These are phyloP conservation scores for Suillus placidus DNA, from an alignment of 768 basidiomycete species.

Conservation along the genomic window DNA sequence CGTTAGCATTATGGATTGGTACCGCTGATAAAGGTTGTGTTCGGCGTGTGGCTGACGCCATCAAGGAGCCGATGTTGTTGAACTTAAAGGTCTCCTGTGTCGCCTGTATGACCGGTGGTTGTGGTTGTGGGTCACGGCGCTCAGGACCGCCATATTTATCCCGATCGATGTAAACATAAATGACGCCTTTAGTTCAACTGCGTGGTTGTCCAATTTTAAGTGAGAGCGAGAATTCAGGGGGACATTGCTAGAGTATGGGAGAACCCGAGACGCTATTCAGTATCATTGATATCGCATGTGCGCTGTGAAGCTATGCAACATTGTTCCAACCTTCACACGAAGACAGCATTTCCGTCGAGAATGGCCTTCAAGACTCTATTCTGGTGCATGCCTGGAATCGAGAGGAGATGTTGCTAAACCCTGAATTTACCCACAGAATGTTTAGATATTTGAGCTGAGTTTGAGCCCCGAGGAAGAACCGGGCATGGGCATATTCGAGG, in stretches of 20 bases:
- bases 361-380: neutral
- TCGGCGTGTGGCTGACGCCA: neutral
- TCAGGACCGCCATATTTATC: slow-evolving; percentile 1
- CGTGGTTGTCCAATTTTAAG: neutral
- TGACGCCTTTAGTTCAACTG: neutral
- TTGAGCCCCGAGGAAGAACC: slow-evolving; percentile 2
- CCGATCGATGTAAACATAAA: neutral
- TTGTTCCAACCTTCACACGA: neutral
- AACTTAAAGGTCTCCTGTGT: neutral
- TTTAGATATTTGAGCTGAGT: slow-evolving; percentile 1
- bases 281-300: neutral
- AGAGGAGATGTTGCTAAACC: neutral
- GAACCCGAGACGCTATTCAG: neutral
- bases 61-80: neutral
- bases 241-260: neutral
- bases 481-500: slow-evolving; percentile 6
- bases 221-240: neutral
- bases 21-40: neutral
- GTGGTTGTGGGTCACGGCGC: neutral
- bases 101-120: neutral
- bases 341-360: neutral
- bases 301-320: neutral
- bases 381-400: neutral
- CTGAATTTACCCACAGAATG: slow-evolving; percentile 1
- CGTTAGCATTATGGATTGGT: neutral